Base-by-base conservation (phyloP, 345 rosid species). In the Acer negundo region DNA sequence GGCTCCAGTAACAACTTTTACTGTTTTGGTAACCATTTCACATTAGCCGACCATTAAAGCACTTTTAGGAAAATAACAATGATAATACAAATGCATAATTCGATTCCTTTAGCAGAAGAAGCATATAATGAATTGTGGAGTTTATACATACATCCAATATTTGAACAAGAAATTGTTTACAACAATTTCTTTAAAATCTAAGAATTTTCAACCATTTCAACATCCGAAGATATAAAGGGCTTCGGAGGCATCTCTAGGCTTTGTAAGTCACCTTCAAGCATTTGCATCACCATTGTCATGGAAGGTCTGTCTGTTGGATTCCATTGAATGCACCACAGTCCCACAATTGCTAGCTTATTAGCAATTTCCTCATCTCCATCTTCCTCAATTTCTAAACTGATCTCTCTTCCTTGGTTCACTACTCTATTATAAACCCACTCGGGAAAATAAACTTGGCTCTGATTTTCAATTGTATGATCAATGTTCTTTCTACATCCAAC, bases 361-460 rank as follows among this genome's bases (percentile, higher is more conserved):
- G 76, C 58, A 9, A 31, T 19, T 38, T 23, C 75, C 49, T 62
- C 49, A 28, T 71, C 62, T 40, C 26, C 64, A 3, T 69, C 49
- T 19, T 7, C 75, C 46, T 12, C 62, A 53, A 62, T 42, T 19
- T 64, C 15, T 4, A 78, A 62, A 20, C 26, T 3, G 9, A 78
- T 20, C 31, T 70, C 71, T 28, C 51, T 4, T 22, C 63, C 65
- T 58, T 49, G 56, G 1, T n/a, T 78, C 11, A 77, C 19, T 69
- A 77, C 19, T 69, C n/a, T 61, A 12, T 70, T 40, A 19, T 77
- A 56, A 10, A 77, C 40, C 75, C 80, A 77, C 49, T 61, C 31
- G 3, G 63, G 69, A 47, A 77, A 61, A 49, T 70, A 69, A 70
- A 28, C 28, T 46, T 70, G 70, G 62, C 75, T 74, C 10, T 61